Percentiles rank a stretch among this genome's conserved stretches.
Conservation (phyloP, 495 filamentous ascomycete genomes). For the Talaromyces nanjingensis region DNA sequence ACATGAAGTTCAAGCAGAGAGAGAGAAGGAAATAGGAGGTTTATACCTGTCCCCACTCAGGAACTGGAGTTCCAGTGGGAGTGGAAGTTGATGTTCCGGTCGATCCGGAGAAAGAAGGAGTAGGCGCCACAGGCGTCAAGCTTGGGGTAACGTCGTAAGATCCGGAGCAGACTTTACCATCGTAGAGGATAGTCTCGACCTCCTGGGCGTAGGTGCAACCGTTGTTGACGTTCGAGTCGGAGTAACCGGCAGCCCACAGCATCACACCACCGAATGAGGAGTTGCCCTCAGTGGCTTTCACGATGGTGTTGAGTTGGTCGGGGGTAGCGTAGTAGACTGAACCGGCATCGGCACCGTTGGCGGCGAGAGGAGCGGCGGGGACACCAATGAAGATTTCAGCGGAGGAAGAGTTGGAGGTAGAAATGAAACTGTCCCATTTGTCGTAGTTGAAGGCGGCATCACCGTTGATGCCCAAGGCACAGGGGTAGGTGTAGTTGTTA, state of each 20-base stretch:
- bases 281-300: conserved; percentile 23
- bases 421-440: conserved; percentile 37
- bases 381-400: conserved; percentile 47
- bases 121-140: conserved; percentile 1
- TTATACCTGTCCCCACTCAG: conserved; percentile 5
- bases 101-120: not conserved
- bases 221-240: conserved; percentile 32
- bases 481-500: conserved; percentile 15
- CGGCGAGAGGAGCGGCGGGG: conserved; percentile 23
- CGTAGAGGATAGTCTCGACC: conserved; percentile 22
- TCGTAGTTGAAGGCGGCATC: conserved; percentile 27
- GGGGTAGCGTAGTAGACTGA: conserved; percentile 38
- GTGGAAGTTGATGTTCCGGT: not conserved
- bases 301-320: conserved; percentile 25
- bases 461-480: conserved; percentile 9
- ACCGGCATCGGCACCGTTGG: conserved; percentile 21
- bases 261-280: conserved; percentile 45
- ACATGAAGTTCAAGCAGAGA: not conserved
- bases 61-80: conserved; percentile 3
- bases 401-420: conserved; percentile 24
- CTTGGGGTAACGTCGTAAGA: not conserved
- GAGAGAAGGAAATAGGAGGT: not conserved
- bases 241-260: conserved; percentile 47
- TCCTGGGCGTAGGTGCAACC: conserved; percentile 39
- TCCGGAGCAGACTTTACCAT: conserved; percentile 8